Conservation (phyloP, 2,329 filamentous ascomycete species). For the Raffaelea arxii region DNA sequence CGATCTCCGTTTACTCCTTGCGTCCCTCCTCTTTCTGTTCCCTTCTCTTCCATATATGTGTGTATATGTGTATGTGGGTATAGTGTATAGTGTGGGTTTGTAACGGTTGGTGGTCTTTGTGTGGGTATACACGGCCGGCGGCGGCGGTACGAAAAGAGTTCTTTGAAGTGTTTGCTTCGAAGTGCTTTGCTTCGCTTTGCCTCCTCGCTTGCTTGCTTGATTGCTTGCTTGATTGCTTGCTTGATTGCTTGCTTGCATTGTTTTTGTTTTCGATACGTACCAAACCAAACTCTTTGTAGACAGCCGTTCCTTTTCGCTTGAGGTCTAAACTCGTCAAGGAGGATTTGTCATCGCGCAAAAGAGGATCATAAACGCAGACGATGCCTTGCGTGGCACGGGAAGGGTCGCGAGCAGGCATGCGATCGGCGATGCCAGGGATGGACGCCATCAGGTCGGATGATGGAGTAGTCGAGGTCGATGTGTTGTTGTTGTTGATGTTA, state of each 20-base stretch:
- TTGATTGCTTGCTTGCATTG: not conserved
- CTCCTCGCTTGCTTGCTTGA: not conserved
- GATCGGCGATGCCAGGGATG: conserved; percentile 24
- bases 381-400: conserved; percentile 42
- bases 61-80: conserved; percentile 8
- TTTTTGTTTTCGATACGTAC: conserved; percentile 42
- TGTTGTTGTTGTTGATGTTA: no score
- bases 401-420: conserved; percentile 48
- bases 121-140: not conserved
- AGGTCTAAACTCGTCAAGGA: conserved; percentile 33
- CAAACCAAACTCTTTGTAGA: conserved; percentile 54
- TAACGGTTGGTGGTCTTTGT: not conserved
- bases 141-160: no score
- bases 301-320: conserved; percentile 48
- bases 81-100: not conserved
- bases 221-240: not conserved
- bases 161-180: no score
- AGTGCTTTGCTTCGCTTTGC: no score
- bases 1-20: not conserved
- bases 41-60: conserved; percentile 6
- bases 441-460: conserved; percentile 8
- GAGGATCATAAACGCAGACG: conserved; percentile 53
- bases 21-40: conserved; percentile 12
- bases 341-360: conserved; percentile 34
- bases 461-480: conserved; percentile 38